Conservation (phyloP, 2,329 filamentous ascomycete species). For the Phialophora verrucosa region DNA sequence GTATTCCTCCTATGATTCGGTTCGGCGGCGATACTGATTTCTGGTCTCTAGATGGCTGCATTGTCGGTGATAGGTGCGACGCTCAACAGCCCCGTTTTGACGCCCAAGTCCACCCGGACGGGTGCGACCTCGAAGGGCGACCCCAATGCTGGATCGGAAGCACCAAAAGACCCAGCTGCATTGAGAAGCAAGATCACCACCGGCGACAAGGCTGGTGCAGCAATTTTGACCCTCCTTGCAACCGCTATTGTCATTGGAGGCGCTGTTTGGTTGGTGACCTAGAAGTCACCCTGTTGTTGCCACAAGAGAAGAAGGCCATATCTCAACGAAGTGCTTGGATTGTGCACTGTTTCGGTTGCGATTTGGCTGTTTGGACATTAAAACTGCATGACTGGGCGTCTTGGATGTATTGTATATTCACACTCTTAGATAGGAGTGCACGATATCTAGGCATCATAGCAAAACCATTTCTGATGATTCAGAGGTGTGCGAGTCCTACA, state of each 20-base stretch:
- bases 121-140: conserved; percentile 61
- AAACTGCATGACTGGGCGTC: neutral
- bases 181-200: conserved; percentile 38
- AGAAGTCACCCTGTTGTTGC: neutral
- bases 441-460: neutral
- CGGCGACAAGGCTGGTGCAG: conserved; percentile 49
- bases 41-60: conserved; percentile 61
- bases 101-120: conserved; percentile 58
- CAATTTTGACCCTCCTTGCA: conserved; percentile 46
- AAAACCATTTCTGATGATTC: neutral
- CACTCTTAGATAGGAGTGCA: neutral
- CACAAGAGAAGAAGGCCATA: neutral
- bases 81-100: conserved; percentile 55
- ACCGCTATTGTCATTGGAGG: conserved; percentile 35
- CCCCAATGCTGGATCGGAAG: conserved; percentile 44
- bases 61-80: conserved; percentile 67
- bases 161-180: conserved; percentile 24
- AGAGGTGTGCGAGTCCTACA: neutral
- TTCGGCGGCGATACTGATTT: conserved; percentile 11
- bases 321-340: neutral
- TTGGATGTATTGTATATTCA: neutral
- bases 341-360: neutral
- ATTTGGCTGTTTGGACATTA: neutral
- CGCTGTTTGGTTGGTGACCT: conserved; percentile 33
- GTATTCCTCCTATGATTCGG: neutral